A percentile compares a stretch with the other conserved stretches of the same genome.
Conservation (phyloP, 2,329 filamentous ascomycete species). For the Cyanodermella asteris region DNA sequence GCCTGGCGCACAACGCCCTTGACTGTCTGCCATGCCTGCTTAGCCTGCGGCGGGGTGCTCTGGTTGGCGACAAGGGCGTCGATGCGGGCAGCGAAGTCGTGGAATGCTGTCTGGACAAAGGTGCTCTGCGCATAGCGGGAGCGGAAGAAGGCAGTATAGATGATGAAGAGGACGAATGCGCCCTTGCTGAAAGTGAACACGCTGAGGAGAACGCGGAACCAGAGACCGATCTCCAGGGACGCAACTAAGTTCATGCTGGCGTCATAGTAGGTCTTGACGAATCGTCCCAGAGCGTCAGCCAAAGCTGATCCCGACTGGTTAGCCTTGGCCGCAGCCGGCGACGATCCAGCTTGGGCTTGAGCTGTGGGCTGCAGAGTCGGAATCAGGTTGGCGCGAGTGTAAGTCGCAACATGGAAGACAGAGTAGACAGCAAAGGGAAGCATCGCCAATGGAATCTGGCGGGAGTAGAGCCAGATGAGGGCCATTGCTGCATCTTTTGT, state of each 20-base stretch:
- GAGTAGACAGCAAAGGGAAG: constrained; percentile 94
- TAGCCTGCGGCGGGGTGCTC: constrained; percentile 58
- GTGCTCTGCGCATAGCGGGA: constrained; percentile 74
- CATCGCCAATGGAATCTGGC: constrained; percentile 74
- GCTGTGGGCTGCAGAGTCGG: constrained; percentile 58
- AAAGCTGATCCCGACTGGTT: constrained; percentile 32
- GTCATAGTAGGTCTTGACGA: constrained; percentile 98
- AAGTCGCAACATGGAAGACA: constrained; percentile 93
- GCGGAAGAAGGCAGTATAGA: constrained; percentile 87
- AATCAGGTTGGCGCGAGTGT: constrained; percentile 80
- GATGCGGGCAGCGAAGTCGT: constrained; percentile 47
- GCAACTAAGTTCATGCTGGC: constrained; percentile 85
- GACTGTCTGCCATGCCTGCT: constrained; percentile 58
- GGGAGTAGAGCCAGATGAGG: constrained; percentile 79
- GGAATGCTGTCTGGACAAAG: constrained; percentile 73
- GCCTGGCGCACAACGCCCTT: constrained; percentile 55
- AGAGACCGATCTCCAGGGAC: constrained; percentile 66
- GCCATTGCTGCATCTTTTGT: constrained; percentile 60
- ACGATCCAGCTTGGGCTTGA: constrained; percentile 27
- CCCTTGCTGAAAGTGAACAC: constrained; percentile 74
- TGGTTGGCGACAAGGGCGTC: constrained; percentile 71
- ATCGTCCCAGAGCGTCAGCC: constrained; percentile 66
- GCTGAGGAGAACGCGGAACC: constrained; percentile 60
- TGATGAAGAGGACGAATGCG: constrained; percentile 64
- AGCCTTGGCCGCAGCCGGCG: constrained; percentile 22